Conservation (phyloP, 164 flowering plant species). For the Piper longum region DNA sequence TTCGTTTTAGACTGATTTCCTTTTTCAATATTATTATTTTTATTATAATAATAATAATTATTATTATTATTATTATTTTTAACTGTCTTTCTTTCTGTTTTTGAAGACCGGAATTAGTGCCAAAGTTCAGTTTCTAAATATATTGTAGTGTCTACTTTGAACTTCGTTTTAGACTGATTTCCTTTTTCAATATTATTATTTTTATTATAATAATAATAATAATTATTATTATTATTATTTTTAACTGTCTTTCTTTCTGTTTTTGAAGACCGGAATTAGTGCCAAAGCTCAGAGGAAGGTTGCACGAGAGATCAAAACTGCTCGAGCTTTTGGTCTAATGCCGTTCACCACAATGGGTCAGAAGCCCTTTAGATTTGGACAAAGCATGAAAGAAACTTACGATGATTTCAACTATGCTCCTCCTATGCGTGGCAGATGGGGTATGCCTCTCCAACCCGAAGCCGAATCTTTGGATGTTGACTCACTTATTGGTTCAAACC, state of each 20-base stretch:
- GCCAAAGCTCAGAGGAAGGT: conserved; percentile 94
- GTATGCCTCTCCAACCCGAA: too few relatives aligned
- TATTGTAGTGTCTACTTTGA: too few relatives aligned
- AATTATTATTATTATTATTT: neutral
- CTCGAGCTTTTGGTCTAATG: conserved; percentile 85
- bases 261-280: conserved; percentile 59
- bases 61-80: neutral
- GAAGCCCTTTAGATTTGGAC: conserved; percentile 49
- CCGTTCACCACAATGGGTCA: conserved; percentile 97
- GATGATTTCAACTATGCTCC: conserved; percentile 20
- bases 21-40: too few relatives aligned
- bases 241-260: neutral
- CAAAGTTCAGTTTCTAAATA: neutral
- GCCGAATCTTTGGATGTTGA: neutral
- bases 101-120: conserved; percentile 63
- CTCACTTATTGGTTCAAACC: neutral
- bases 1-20: neutral
- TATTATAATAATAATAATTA: neutral
- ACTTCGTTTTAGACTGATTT: neutral
- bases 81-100: neutral
- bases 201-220: too few relatives aligned
- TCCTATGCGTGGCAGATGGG: neutral
- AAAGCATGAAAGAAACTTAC: conserved; percentile 40
- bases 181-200: too few relatives aligned
- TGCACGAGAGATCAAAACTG: conserved; percentile 90